Conservation (phyloP, 345 rosid genomes). For the Sonneratia alba region DNA sequence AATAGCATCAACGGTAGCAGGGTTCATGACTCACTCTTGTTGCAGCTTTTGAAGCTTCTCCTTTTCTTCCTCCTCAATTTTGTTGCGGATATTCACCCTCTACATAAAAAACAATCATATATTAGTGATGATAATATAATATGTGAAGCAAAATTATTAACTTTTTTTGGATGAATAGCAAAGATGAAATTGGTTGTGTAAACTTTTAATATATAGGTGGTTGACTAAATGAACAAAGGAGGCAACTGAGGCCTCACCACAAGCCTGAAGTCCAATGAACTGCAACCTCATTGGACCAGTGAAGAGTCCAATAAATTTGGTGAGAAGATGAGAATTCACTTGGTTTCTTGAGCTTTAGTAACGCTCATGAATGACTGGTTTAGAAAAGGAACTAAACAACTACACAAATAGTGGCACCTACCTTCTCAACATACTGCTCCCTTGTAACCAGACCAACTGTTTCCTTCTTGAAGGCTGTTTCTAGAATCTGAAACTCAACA, state of each 20-base stretch:
- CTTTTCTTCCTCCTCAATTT: conserved; percentile 96
- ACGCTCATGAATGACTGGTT: neutral
- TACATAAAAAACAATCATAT: conserved; percentile 9
- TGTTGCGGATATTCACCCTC: conserved; percentile 91
- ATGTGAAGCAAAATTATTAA: neutral
- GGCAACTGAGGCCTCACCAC: neutral
- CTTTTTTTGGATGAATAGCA: too few relatives aligned
- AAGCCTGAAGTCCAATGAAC: neutral
- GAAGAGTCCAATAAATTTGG: neutral
- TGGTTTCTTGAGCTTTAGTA: neutral
- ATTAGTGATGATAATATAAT: neutral
- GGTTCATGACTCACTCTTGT: conserved; percentile 55
- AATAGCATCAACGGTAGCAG: neutral
- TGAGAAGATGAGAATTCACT: neutral
- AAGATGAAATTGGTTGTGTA: neutral
- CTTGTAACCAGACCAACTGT: conserved; percentile 94
- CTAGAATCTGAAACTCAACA: conserved; percentile 51
- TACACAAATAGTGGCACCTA: conserved; percentile 13
- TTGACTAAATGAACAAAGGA: neutral
- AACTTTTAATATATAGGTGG: neutral
- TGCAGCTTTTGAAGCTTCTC: conserved; percentile 89
- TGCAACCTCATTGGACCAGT: neutral
- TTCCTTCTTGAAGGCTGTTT: conserved; percentile 97
- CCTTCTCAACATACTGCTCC: conserved; percentile 99
- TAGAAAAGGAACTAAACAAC: neutral